Conservation (phyloP, 1,139 yeast genomes). For the Kurtzmaniella quercitrusa region DNA sequence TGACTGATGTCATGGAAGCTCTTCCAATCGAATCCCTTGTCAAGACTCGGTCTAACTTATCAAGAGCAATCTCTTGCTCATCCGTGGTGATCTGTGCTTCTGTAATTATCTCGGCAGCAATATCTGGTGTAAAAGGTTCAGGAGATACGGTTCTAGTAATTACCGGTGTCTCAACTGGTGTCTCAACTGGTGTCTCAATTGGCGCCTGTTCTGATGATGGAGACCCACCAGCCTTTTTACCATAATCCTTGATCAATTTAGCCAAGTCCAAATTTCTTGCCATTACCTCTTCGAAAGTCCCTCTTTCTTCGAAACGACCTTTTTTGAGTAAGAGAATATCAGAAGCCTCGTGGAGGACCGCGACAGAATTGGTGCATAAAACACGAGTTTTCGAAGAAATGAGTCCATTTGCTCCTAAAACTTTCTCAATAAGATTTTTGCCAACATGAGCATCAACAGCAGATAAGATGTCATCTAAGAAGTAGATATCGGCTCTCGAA, state of each 20-base stretch:
- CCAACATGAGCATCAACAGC: constrained; percentile 29
- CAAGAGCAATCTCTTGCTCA: neutral
- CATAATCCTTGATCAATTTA: constrained; percentile 15
- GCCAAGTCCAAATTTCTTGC: constrained; percentile 13
- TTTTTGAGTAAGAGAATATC: constrained; percentile 20
- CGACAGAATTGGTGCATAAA: constrained; percentile 27
- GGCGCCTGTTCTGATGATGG: neutral
- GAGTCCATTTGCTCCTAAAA: constrained; percentile 19
- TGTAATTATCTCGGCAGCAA: neutral
- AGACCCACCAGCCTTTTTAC: constrained; percentile 10
- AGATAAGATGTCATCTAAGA: constrained; percentile 23
- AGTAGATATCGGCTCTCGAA: constrained; percentile 24
- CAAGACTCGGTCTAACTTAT: constrained; percentile 6
- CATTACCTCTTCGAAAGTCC: constrained; percentile 17
- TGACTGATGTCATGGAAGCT: constrained; percentile 20
- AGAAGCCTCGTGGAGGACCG: constrained; percentile 22
- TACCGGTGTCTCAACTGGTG: neutral
- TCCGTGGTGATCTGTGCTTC: neutral
- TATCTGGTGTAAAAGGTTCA: neutral
- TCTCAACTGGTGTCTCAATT: constrained; percentile 7
- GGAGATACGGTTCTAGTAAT: neutral
- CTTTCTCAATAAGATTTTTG: constrained; percentile 19
- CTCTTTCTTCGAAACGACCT: constrained; percentile 22
- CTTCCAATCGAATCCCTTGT: constrained; percentile 11
- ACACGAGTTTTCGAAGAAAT: constrained; percentile 24